Percentiles rank a stretch among this genome's conserved stretches.
These are phyloP conservation scores for Citrus glauca DNA, from an alignment of 345 rosid species.

Conservation along the genomic window DNA sequence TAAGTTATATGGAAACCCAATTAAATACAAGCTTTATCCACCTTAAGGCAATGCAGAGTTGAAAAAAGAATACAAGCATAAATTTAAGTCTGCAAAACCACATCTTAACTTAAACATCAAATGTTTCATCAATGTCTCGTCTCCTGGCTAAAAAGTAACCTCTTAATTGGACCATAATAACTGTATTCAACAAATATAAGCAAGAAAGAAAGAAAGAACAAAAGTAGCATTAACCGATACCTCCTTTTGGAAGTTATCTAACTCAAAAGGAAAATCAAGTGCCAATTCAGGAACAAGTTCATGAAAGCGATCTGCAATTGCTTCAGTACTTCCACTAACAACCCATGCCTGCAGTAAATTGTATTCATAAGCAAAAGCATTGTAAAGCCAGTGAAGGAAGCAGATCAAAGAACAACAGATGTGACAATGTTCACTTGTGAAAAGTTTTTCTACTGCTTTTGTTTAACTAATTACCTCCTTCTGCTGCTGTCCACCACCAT, in stretches of 20 bases:
- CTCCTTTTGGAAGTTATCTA: slow-evolving; percentile 95
- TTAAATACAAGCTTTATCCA: not conserved
- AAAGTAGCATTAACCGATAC: slow-evolving; percentile 26
- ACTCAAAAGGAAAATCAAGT: slow-evolving; percentile 81
- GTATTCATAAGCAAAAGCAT: slow-evolving; percentile 12
- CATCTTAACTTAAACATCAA: not conserved
- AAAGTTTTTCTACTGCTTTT: not conserved
- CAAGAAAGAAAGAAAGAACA: not conserved
- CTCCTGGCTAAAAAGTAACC: not conserved
- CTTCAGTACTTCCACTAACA: slow-evolving; percentile 56
- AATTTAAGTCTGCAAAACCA: not conserved
- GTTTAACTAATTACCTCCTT: slow-evolving; percentile 46
- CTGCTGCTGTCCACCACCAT: slow-evolving; percentile 33
- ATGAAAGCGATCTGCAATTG: slow-evolving; percentile 66
- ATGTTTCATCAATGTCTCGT: not conserved
- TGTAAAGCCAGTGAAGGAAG: slow-evolving; percentile 2
- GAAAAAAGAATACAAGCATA: not conserved
- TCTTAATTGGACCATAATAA: not conserved
- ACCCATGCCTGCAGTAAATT: slow-evolving; percentile 66
- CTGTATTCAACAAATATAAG: not conserved
- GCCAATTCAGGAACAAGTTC: slow-evolving; percentile 95
- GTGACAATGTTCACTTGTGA: not conserved
- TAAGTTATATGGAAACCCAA: not conserved
- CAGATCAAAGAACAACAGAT: not conserved
- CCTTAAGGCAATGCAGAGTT: not conserved